Conservation (phyloP, 192 early-diverging fungal genomes). For the Paraglomus occultum region DNA sequence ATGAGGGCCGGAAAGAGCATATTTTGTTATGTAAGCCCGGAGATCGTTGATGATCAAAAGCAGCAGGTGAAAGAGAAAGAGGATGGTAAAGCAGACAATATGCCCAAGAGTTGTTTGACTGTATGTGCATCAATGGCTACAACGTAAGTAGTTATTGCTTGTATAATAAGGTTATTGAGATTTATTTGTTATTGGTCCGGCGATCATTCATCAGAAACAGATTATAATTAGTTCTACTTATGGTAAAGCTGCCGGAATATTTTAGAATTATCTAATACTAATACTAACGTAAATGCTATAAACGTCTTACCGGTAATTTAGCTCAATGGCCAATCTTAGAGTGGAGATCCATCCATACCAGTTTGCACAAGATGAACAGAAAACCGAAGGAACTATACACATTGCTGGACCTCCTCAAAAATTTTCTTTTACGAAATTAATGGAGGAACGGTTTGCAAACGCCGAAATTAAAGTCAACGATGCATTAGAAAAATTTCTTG, state of each 20-base stretch:
- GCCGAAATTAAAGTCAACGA: slow-evolving; percentile 12
- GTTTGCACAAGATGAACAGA: no score
- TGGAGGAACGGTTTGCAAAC: slow-evolving; percentile 5
- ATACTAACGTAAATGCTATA: no score
- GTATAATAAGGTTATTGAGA: neutral
- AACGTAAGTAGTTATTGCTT: neutral
- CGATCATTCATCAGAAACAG: no score
- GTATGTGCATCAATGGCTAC: slow-evolving; percentile 22
- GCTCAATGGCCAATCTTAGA: slow-evolving; percentile 9
- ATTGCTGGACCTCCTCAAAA: neutral
- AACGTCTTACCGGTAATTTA: neutral
- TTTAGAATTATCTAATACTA: no score
- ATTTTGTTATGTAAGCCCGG: neutral
- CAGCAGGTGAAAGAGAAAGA: no score
- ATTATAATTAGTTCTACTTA: no score
- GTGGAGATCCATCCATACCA: slow-evolving; percentile 2
- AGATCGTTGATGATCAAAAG: neutral
- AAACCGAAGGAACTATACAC: neutral
- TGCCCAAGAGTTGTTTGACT: neutral
- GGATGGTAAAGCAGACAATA: neutral
- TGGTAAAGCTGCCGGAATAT: no score
- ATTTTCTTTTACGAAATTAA: neutral
- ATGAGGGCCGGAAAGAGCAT: neutral
- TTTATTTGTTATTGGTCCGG: neutral
- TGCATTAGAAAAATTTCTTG: slow-evolving; percentile 6